Percentiles rank a stretch among this genome's conserved stretches.
phyloP scores from a whole-genome alignment of 257 asterid species.

The Echites panduratus region DNA sequence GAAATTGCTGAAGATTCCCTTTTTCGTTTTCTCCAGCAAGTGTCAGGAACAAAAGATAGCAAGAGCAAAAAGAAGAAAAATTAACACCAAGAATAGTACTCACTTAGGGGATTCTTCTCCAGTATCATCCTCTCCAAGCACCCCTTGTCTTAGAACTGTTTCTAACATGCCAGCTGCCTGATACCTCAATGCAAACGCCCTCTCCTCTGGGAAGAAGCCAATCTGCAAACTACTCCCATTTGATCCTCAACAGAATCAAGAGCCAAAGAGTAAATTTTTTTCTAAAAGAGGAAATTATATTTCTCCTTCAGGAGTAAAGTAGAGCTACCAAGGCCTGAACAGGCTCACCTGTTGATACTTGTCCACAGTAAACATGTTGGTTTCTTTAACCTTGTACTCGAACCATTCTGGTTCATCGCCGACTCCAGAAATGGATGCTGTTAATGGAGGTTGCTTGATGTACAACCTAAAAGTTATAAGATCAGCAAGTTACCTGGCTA shows the following conservation, averaged over 20 bases:
- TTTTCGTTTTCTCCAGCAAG: neutral
- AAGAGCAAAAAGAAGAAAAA: neutral
- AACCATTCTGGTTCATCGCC: slow-evolving; percentile 65
- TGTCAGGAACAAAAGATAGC: neutral
- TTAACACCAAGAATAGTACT: slow-evolving; percentile 10
- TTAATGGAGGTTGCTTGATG: slow-evolving; percentile 70
- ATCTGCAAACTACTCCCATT: slow-evolving; percentile 78
- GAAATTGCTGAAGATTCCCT: neutral
- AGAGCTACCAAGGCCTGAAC: slow-evolving; percentile 16
- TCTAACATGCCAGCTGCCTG: slow-evolving; percentile 98
- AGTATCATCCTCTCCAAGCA: slow-evolving; percentile 92
- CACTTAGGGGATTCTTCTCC: slow-evolving; percentile 96
- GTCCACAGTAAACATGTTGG: slow-evolving; percentile 91
- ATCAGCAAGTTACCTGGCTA: slow-evolving; percentile 11
- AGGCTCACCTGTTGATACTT: slow-evolving; percentile 92
- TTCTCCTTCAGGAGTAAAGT: slow-evolving; percentile 2
- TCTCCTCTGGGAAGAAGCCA: slow-evolving; percentile 76
- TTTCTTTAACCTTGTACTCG: slow-evolving; percentile 93
- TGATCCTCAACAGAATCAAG: slow-evolving; percentile 37
- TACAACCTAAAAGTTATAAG: slow-evolving; percentile 50
- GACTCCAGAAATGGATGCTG: slow-evolving; percentile 41
- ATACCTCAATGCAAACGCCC: slow-evolving; percentile 91
- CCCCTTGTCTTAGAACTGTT: slow-evolving; percentile 88
- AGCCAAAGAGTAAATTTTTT: slow-evolving; percentile 13
- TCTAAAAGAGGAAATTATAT: neutral